Percentiles rank a stretch among this genome's conserved stretches.
These are phyloP conservation scores for Theobroma cacao DNA, from an alignment of 345 rosid species.

Conservation along the genomic window DNA sequence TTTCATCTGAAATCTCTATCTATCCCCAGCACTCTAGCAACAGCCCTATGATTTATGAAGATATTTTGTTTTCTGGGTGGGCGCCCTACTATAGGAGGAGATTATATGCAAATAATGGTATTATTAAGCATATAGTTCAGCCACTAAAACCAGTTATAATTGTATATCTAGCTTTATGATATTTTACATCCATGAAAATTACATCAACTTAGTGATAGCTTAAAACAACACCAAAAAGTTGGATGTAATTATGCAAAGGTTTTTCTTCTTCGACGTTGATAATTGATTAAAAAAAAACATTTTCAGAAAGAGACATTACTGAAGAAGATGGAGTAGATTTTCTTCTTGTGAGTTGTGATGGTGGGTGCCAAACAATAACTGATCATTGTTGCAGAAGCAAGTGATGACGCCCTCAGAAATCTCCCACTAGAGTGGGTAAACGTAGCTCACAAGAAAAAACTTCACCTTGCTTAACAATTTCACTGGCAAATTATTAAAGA, in stretches of 20 bases:
- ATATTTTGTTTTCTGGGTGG: background rate
- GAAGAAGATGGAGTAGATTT: background rate
- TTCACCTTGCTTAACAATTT: background rate
- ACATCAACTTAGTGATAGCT: background rate
- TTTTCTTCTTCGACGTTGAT: background rate
- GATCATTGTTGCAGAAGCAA: background rate
- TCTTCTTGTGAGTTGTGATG: background rate
- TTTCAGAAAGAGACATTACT: background rate
- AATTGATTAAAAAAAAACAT: background rate
- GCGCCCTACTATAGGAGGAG: background rate
- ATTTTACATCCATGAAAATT: background rate
- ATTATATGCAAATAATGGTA: background rate
- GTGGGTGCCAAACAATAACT: background rate
- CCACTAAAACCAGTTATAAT: background rate
- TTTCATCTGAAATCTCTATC: background rate
- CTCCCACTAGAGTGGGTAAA: background rate
- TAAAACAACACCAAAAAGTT: background rate
- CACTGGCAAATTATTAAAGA: background rate
- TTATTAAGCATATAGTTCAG: background rate
- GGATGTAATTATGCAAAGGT: background rate
- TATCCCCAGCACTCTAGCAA: background rate
- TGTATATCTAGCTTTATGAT: background rate
- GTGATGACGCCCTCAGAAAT: background rate
- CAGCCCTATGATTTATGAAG: background rate
- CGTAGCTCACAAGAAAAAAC: background rate